A percentile compares a stretch with the other conserved stretches of the same genome.
phyloP scores from a whole-genome alignment of 345 rosid species.

The Arabis alpina region DNA sequence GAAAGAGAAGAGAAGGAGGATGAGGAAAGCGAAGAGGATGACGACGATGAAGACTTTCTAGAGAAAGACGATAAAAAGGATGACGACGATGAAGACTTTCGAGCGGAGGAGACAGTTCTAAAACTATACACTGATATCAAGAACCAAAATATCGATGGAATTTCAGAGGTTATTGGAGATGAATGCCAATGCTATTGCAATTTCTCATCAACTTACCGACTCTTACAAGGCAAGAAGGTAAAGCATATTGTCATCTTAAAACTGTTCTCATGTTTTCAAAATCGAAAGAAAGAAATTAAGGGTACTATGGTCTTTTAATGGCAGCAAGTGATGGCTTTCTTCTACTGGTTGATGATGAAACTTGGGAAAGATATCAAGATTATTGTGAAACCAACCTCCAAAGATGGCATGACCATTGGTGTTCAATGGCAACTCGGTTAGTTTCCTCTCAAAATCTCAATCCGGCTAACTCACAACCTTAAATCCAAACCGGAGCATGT shows the following conservation, averaged over 20 bases:
- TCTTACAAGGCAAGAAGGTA: constrained; percentile 81
- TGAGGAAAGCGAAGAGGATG: constrained; percentile 2
- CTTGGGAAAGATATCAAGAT: constrained; percentile 65
- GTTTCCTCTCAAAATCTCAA: constrained; percentile 12
- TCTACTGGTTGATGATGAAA: constrained; percentile 51
- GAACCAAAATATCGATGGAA: constrained; percentile 47
- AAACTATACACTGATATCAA: constrained; percentile 61
- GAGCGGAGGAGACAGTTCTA: constrained; percentile 63
- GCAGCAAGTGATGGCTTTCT: constrained; percentile 82
- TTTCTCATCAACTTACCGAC: constrained; percentile 52
- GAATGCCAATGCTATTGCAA: constrained; percentile 74
- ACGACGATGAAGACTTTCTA: neutral
- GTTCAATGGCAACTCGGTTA: constrained; percentile 74
- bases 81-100: neutral
- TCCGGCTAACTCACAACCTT: constrained; percentile 7
- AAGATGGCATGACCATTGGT: constrained; percentile 71
- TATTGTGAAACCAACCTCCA: constrained; percentile 57
- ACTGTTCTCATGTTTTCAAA: neutral
- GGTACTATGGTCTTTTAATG: constrained; percentile 8
- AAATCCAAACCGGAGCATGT: neutral
- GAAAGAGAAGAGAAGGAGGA: constrained; percentile 7
- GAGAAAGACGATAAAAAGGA: neutral
- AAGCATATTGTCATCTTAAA: neutral
- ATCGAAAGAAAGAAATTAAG: neutral
- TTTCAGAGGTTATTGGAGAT: constrained; percentile 68